Base-by-base conservation (phyloP, 225 moss, liverwort and hornwort species). In the Asterella californica region DNA sequence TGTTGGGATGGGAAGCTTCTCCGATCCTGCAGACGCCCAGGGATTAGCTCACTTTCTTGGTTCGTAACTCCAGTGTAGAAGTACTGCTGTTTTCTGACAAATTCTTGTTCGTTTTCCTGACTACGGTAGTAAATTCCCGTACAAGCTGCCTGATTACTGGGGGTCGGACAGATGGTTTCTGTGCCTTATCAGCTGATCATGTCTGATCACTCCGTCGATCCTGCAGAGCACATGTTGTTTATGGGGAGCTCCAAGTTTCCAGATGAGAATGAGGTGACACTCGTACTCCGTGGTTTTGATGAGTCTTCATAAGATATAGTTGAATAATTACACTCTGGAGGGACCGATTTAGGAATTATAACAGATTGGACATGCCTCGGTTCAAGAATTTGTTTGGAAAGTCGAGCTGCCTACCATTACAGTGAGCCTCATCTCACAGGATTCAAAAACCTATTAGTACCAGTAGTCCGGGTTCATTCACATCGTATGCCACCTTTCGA, bases 11-110 rank as follows among this genome's bases (percentile, higher is more conserved):
- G 99, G 99, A 54, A 99, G 95, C 84, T 99, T 99, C 81, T 93
- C 93, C 52, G 99, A 99, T 79, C 99, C 99, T 69, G n/a, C n/a
- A 30, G 99, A 99, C 84, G 99, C 91, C 52, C 95, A 93, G 77
- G 99, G 99, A 69, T 83, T 99, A 79, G 99, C 99, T 73, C 99
- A 99, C 79, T 99, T 99, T 79, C 92, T 99, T 84, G 94, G 94
- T 94, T 52, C 73, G 89, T 86, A 59, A 52, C 32, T 22, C 53
- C 10, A 27, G 2, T 33, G 27, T 34, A 70, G 67, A 67, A 4
- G 36, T 55, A 10, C 5, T 27, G 74, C 25, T 53, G n/a, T 47
- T 69, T 37, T 61, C 25, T 18, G 6, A 61, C 25, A 9, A 76
- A 48, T 11, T 21, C 37, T 22, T 33, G 11, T 34, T 48, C 72